Percentiles rank a stretch among this genome's conserved stretches.
phyloP scores from a whole-genome alignment of 2,329 filamentous ascomycete genomes.

The Colletotrichum shisoi region DNA sequence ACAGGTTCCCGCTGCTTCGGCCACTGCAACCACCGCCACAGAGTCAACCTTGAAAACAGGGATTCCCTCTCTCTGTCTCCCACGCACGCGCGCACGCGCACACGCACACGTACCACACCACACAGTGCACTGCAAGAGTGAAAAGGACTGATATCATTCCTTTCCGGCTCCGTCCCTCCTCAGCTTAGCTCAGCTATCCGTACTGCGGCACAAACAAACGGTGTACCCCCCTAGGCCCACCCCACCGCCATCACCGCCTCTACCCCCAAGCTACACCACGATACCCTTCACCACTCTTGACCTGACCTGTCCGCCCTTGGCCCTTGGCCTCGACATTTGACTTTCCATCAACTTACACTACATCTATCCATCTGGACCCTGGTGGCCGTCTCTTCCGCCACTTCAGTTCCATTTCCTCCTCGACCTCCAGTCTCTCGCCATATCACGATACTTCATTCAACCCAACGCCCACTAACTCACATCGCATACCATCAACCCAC shows the following conservation, averaged over 20 bases:
- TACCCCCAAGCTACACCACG: constrained; percentile 1
- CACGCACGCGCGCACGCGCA: not conserved
- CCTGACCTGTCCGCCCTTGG: constrained; percentile 7
- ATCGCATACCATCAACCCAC: not conserved
- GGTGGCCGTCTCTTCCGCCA: constrained; percentile 19
- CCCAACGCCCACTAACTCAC: constrained; percentile 5
- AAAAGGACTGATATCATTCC: constrained; percentile 20
- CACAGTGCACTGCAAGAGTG: not conserved
- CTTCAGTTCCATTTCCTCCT: not conserved
- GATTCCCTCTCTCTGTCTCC: not conserved
- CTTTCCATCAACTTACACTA: constrained; percentile 17
- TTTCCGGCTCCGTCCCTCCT: constrained; percentile 33
- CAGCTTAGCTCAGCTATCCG: not conserved
- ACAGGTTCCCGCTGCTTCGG: not conserved
- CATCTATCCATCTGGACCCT: constrained; percentile 30
- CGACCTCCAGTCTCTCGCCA: not conserved
- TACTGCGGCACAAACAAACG: constrained; percentile 11
- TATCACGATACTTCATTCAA: not conserved
- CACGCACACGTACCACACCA: not conserved
- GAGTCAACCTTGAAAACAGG: constrained; percentile 3
- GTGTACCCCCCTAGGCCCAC: not conserved
- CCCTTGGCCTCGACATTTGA: constrained; percentile 4
- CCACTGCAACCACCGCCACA: not conserved
- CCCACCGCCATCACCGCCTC: not conserved
- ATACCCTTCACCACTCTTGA: not conserved